Evolutionary conservation across 495 filamentous ascomycete species (phyloP), one percentile per base, ranked within the genome.

Genomic region (Penicillium longicatenatum): DNA sequence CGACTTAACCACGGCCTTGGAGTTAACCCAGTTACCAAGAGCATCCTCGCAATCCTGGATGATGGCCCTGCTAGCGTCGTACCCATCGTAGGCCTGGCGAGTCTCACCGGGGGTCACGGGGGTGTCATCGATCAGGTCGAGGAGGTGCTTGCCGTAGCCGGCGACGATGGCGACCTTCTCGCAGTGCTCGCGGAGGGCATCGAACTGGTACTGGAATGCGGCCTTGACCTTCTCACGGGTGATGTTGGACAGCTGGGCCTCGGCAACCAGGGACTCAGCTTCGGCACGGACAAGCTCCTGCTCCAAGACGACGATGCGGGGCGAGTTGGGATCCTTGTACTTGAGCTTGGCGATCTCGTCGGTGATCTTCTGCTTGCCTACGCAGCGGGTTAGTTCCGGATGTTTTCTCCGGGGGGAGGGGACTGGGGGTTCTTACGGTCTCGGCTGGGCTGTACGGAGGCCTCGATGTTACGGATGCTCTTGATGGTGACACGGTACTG

Each of bases 401-500:
- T 22, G 21, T 17, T 33, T 26, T 51, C 24, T 50, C 1, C 21
- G n/a, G 4, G 26, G 24, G 2, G 20, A 10, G 22, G 7, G 37
- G 8, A 39, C 4, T 17, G 19, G 17, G 19, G 19, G 33, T 22
- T 46, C 90, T 75, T 80, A 95, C 94, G 89, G 77, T 98, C 94
- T 74, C 94, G 84, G 82, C 92, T 96, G 50, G 94, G 94, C 78
- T 98, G 94, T 46, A 98, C 94, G 26, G 92, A 97, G 49, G 93
- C 92, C 74, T 98, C 94, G 60, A 98, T 98, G 75, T 98, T 98
- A 61, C 94, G 87, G 68, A 98, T 96, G 75, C 92, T 95, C 88
- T 98, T 98, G 72, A 98, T 94, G 39, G 94, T 98, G 55, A 98
- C 91, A 72, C 94, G 91, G 77, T 98, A 98, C 75, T 98, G 94